Evolutionary conservation across 176 grass and related monocot species (phyloP).

Genomic region (Tillandsia fasciculata): DNA sequence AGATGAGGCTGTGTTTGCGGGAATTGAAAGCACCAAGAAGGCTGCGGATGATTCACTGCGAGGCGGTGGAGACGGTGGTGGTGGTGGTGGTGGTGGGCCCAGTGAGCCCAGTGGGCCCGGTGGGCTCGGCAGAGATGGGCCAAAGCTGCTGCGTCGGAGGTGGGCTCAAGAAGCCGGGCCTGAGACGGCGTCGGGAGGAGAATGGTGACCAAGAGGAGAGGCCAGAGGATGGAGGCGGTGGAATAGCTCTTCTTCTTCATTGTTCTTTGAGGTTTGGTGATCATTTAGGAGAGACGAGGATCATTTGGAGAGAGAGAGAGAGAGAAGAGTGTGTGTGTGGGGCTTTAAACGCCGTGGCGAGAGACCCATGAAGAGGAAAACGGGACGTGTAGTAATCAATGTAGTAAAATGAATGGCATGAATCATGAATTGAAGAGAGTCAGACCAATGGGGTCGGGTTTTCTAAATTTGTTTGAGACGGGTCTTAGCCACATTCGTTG

Average conservation of each 20-base stretch:
- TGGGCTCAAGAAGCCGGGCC: background rate
- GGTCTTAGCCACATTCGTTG: too few relatives aligned
- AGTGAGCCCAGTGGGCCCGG: background rate
- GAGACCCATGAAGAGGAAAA: slow-evolving; percentile 43
- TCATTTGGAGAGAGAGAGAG: slow-evolving; percentile 13
- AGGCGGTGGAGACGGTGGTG: background rate
- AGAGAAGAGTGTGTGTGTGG: slow-evolving; percentile 25
- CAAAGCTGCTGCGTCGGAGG: slow-evolving; percentile 17
- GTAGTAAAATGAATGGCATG: background rate
- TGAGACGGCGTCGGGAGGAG: background rate
- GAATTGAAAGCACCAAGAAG: slow-evolving; percentile 37
- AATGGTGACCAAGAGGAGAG: slow-evolving; percentile 27
- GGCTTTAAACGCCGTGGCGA: slow-evolving; percentile 47
- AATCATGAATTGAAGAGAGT: background rate
- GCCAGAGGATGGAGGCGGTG: slow-evolving; percentile 13
- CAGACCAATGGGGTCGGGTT: background rate
- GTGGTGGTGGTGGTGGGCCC: background rate
- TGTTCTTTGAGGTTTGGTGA: slow-evolving; percentile 13
- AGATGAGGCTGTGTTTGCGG: slow-evolving; percentile 10
- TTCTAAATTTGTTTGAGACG: too few relatives aligned
- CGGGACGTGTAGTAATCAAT: background rate
- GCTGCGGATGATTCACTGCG: background rate
- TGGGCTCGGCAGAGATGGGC: slow-evolving; percentile 30
- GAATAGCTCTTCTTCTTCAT: slow-evolving; percentile 26
- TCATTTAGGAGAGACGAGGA: slow-evolving; percentile 1